Percentiles rank a stretch among this genome's conserved stretches.
phyloP scores from a whole-genome alignment of 2,329 filamentous ascomycete species.

The Zymoseptoria pseudotritici region DNA sequence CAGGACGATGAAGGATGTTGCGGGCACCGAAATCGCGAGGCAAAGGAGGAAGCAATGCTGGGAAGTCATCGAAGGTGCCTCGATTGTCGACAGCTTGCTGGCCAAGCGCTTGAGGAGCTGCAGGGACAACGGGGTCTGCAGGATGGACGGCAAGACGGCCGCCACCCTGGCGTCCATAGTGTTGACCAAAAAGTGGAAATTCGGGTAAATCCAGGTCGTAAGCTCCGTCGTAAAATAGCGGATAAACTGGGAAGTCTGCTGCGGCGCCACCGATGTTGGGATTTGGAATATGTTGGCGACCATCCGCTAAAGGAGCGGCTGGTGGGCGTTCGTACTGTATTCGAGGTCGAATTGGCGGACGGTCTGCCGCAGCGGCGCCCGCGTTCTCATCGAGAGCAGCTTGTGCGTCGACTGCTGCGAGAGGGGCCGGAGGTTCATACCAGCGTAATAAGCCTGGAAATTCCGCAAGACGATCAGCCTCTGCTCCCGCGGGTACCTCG shows the following conservation, averaged over 20 bases:
- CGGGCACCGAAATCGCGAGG: not conserved
- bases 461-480: too few species aligned
- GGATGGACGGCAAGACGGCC: not conserved
- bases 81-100: too few species aligned
- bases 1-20: not conserved
- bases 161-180: not conserved
- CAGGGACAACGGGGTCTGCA: not conserved
- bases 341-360: not conserved
- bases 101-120: not conserved
- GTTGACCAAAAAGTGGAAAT: not conserved
- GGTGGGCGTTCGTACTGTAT: not conserved
- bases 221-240: too few species aligned
- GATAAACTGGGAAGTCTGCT: not conserved
- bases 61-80: too few species aligned
- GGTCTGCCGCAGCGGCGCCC: not conserved
- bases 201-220: not conserved
- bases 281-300: not conserved
- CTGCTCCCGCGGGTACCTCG: not conserved
- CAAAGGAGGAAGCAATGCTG: not conserved
- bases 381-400: not conserved
- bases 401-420: not conserved
- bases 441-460: too few species aligned
- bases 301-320: not conserved
- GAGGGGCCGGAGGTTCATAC: not conserved
- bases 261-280: not conserved